Conservation (phyloP, 768 basidiomycete genomes). For the Suillus decipiens region DNA sequence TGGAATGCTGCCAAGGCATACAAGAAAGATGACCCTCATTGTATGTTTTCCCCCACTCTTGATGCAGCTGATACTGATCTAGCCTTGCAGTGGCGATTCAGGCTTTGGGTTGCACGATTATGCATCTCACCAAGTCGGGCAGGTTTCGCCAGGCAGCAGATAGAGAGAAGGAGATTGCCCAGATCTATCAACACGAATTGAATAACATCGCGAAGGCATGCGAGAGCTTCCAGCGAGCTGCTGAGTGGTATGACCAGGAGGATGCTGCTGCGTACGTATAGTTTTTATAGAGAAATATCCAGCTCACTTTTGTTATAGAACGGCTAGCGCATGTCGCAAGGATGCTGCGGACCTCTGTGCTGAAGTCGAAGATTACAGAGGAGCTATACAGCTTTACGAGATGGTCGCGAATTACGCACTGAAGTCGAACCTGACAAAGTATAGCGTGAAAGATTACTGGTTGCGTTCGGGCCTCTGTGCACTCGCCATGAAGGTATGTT, state of each 20-base stretch:
- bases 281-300: neutral
- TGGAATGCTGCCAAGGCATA: conserved; percentile 98
- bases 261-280: conserved; percentile 90
- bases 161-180: conserved; percentile 95
- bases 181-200: conserved; percentile 85
- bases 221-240: conserved; percentile 89
- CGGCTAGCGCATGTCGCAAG: conserved; percentile 94
- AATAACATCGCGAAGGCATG: conserved; percentile 83
- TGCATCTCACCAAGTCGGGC: conserved; percentile 78
- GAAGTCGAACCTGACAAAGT: conserved; percentile 85
- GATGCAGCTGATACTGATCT: conserved; percentile 17
- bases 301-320: conserved; percentile 47
- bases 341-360: conserved; percentile 96
- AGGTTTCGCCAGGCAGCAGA: conserved; percentile 98
- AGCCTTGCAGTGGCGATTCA: conserved; percentile 76
- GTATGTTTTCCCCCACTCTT: conserved; percentile 48
- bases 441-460: conserved; percentile 99
- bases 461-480: conserved; percentile 84
- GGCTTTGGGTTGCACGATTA: conserved; percentile 82
- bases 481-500: conserved; percentile 79
- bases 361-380: conserved; percentile 80
- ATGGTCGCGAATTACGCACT: conserved; percentile 87
- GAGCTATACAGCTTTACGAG: conserved; percentile 87
- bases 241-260: conserved; percentile 97
- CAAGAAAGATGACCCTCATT: conserved; percentile 83